These are phyloP conservation scores for Salix udensis DNA, from an alignment of 345 rosid genomes.

Conservation along the genomic window DNA sequence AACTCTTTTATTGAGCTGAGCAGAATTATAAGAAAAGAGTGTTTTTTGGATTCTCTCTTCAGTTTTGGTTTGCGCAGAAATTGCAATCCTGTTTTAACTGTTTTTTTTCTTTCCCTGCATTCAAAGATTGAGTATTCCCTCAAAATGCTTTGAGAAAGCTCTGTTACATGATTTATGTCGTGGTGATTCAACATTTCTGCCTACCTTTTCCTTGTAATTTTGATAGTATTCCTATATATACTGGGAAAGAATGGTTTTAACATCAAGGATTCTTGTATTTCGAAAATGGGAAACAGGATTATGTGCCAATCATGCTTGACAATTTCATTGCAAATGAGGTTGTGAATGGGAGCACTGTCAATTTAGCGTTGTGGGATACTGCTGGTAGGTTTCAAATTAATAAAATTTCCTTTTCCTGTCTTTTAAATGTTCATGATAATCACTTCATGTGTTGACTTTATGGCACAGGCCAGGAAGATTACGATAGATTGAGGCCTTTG, in stretches of 20 bases:
- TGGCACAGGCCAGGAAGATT: conserved; percentile 85
- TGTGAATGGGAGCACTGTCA: conserved; percentile 76
- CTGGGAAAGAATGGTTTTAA: conserved; percentile 1
- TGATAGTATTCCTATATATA: not conserved
- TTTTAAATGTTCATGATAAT: not conserved
- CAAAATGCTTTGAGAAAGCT: not conserved
- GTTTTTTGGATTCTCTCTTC: not conserved
- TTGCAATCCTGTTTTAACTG: not conserved
- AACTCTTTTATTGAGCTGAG: not conserved
- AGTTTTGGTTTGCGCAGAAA: not conserved
- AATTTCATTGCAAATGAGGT: conserved; percentile 81
- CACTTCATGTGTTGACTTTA: conserved; percentile 14
- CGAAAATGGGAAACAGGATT: conserved; percentile 45
- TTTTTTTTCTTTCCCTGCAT: not conserved
- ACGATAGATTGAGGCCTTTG: conserved; percentile 81
- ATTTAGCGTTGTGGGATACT: conserved; percentile 81
- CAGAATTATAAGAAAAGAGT: not conserved
- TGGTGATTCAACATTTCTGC: not conserved
- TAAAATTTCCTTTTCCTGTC: not conserved
- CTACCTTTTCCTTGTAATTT: not conserved
- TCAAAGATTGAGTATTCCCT: not conserved
- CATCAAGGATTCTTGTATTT: not conserved
- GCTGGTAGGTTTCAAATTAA: conserved; percentile 47
- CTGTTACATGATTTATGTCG: not conserved
- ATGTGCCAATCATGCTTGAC: conserved; percentile 80